Conservation (phyloP, 345 rosid genomes). For the Euphorbia pulcherrima region DNA sequence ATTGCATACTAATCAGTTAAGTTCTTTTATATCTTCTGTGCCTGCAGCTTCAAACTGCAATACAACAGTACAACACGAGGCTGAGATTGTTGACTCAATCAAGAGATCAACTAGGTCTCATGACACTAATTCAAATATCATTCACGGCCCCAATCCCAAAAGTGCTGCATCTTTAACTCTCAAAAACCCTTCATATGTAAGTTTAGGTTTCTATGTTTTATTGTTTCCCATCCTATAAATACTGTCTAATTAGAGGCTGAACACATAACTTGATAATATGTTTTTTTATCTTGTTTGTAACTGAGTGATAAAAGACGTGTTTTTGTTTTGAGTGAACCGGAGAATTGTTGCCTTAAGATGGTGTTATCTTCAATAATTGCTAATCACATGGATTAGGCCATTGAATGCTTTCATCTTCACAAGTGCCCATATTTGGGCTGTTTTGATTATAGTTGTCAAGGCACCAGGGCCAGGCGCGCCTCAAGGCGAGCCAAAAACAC, state of each 20-base stretch:
- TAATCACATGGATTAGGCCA: neutral
- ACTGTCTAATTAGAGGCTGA: neutral
- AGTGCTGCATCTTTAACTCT: conserved; percentile 16
- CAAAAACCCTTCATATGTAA: conserved; percentile 10
- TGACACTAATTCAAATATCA: conserved; percentile 27
- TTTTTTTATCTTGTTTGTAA: neutral
- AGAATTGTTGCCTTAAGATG: too few relatives aligned
- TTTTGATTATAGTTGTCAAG: neutral
- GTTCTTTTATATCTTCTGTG: neutral
- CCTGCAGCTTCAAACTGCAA: conserved; percentile 17
- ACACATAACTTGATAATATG: neutral
- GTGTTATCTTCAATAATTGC: neutral
- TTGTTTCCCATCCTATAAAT: neutral
- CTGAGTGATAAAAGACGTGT: neutral
- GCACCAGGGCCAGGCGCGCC: too few relatives aligned
- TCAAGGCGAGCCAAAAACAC: too few relatives aligned
- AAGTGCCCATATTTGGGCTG: neutral
- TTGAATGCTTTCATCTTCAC: neutral
- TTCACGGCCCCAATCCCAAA: conserved; percentile 20
- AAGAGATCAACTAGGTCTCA: conserved; percentile 31
- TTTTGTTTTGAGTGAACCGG: neutral
- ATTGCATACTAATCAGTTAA: neutral
- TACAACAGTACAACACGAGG: neutral
- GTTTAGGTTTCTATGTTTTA: conserved; percentile 14
- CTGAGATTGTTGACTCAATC: neutral